Evolutionary conservation across 1,284 basidiomycete species (phyloP), one percentile per base, ranked within the genome.

Genomic region (Peniophora sp.): DNA sequence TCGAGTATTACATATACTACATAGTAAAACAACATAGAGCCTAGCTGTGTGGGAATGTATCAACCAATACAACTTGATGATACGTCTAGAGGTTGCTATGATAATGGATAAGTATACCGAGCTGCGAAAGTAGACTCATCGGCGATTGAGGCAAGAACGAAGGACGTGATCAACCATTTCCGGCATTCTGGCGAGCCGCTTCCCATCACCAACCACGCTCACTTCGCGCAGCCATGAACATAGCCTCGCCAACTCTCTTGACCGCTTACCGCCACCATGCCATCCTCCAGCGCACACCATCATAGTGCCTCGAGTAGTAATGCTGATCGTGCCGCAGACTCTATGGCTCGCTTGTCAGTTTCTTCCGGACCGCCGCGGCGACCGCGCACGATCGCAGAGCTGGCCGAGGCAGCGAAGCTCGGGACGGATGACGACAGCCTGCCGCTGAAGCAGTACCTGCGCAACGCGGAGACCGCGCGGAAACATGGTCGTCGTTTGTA

Each of bases 391-490:
- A 83, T 83, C 49, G 67, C 73, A n/a, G 76, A 82, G 56, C 74
- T 83, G 27, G 79, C 79, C 16, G 69, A 72, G 14, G 61, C 62
- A 49, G 77, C 79, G 5, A 70, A 73, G 50, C 64, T 71, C 27
- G 65, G 70, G 54, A 58, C 72, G 20, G 79, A 72, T 67, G 78
- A 81, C 53, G 70, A 73, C 16, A 62, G 56, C 27, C 70, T 67
- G 53, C 71, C 73, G 22, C 70, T 82, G 58, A 82, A 83, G 61
- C 63, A 75, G 52, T 79, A 74, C 62, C 65, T 83, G 27, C 71
- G 77, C 38, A 66, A 69, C 3, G 80, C 80, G 2, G 79, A 83
- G 63, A 72, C 66, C 56, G 70, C 75, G 45, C 68, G 79, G 22
- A 70, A 72, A 52, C 68, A 69, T 23, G 78, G 71, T 17, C 74